Percentiles rank a stretch among this genome's conserved stretches.
Conservation (phyloP, 495 filamentous ascomycete genomes). For the Elaphomyces granulatus region DNA sequence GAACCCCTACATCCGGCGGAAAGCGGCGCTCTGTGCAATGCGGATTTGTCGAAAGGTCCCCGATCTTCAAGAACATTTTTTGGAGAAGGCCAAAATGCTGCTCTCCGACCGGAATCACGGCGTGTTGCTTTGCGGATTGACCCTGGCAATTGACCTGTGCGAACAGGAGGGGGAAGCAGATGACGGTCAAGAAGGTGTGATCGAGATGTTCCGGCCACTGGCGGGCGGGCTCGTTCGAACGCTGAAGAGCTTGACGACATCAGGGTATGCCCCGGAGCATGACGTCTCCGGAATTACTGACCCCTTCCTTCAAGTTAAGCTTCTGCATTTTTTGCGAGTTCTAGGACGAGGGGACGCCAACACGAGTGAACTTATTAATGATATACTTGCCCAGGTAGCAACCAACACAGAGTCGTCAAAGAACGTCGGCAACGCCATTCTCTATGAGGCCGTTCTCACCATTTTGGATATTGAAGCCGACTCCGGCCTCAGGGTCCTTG, state of each 20-base stretch:
- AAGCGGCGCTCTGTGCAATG: constrained; percentile 99
- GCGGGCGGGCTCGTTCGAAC: constrained; percentile 69
- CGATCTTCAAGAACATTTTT: constrained; percentile 90
- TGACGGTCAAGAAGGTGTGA: constrained; percentile 67
- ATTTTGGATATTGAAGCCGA: constrained; percentile 98
- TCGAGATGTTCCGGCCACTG: constrained; percentile 80
- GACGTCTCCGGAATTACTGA: constrained; percentile 97
- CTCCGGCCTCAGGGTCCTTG: constrained; percentile 79
- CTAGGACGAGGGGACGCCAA: constrained; percentile 74
- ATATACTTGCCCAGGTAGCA: constrained; percentile 94
- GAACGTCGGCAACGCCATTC: constrained; percentile 94
- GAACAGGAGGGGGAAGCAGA: constrained; percentile 76
- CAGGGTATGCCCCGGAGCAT: constrained; percentile 94
- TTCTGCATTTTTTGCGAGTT: constrained; percentile 70
- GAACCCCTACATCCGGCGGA: constrained; percentile 92
- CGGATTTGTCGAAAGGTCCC: constrained; percentile 95
- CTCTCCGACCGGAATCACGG: constrained; percentile 88
- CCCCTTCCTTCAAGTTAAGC: constrained; percentile 97
- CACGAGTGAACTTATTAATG: constrained; percentile 94
- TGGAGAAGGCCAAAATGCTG: constrained; percentile 84
- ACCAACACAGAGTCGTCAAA: constrained; percentile 97
- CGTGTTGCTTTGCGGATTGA: constrained; percentile 82
- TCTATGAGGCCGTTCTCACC: constrained; percentile 94
- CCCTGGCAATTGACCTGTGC: constrained; percentile 81
- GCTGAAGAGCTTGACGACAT: constrained; percentile 79